Evolutionary conservation across 2,329 filamentous ascomycete genomes (phyloP).

Genomic region (Fusarium bulbicola): DNA sequence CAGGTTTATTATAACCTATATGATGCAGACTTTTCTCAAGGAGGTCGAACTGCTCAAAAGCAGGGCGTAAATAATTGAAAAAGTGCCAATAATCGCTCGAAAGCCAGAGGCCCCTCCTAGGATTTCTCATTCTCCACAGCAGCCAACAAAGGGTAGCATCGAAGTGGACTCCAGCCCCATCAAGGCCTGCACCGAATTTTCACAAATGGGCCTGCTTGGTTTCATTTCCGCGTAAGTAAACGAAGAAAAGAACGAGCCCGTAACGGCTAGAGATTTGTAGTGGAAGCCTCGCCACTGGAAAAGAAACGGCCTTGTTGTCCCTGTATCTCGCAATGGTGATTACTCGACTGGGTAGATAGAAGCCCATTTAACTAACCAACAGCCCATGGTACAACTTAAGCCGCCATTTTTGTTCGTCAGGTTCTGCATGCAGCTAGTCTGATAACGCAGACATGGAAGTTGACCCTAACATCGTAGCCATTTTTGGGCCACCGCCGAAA

Average conservation of each 20-base stretch:
- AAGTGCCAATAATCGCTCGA: rapidly evolving
- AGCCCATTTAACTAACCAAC: not conserved
- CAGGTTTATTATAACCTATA: rapidly evolving
- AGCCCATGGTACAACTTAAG: not conserved
- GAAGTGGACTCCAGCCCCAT: slow-evolving; percentile 3
- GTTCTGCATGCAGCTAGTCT: not conserved
- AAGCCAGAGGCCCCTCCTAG: too few relatives aligned
- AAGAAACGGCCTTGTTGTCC: not conserved
- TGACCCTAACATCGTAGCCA: slow-evolving; percentile 11
- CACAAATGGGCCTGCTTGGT: slow-evolving; percentile 10
- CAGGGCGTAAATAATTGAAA: rapidly evolving
- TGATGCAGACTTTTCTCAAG: rapidly evolving
- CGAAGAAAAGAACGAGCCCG: not conserved
- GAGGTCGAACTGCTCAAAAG: rapidly evolving
- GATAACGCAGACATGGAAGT: not conserved
- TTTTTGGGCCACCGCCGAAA: slow-evolving; percentile 8
- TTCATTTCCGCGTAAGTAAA: not conserved
- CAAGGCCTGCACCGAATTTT: not conserved
- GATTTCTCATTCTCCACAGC: not conserved
- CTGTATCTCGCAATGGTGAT: not conserved
- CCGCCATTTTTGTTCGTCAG: not conserved
- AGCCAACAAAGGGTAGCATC: slow-evolving; percentile 3
- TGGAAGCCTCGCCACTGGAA: not conserved
- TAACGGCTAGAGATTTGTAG: not conserved
- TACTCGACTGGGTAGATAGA: not conserved